phyloP scores from a whole-genome alignment of 495 filamentous ascomycete species.

The Xylaria intraflava region DNA sequence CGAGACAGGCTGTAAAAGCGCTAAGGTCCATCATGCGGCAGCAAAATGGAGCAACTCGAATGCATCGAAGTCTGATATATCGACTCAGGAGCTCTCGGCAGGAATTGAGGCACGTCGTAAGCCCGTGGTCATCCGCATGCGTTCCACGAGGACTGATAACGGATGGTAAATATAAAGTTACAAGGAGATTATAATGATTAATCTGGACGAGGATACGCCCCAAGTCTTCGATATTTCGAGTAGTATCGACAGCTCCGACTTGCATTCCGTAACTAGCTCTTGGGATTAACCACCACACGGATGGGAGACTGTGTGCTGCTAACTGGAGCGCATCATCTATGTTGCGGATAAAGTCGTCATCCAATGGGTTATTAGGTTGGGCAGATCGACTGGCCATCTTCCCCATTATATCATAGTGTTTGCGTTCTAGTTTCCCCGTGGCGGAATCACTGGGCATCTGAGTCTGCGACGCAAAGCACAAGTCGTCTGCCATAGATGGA shows the following conservation, averaged over 20 bases:
- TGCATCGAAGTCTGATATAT: neutral
- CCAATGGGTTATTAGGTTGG: no score
- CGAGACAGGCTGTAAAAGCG: neutral
- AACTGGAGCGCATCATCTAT: no score
- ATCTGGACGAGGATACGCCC: neutral
- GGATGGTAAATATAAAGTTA: neutral
- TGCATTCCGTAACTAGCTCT: no score
- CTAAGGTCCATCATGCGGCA: neutral
- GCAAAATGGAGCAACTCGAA: neutral
- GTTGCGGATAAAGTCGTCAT: no score
- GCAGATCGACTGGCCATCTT: no score
- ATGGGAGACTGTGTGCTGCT: no score
- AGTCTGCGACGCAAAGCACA: neutral
- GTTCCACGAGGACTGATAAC: neutral
- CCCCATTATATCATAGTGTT: slow-evolving; percentile 1
- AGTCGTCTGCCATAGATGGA: neutral
- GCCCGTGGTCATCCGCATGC: neutral
- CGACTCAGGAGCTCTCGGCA: neutral
- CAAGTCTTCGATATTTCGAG: neutral
- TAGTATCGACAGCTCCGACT: neutral
- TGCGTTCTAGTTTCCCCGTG: neutral
- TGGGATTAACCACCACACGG: no score
- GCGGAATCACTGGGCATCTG: neutral
- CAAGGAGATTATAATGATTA: neutral
- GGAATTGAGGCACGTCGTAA: neutral